Evolutionary conservation across 148 eudicot species (phyloP), one percentile per base, ranked within the genome.

Genomic region (Rhododendron simsii): DNA sequence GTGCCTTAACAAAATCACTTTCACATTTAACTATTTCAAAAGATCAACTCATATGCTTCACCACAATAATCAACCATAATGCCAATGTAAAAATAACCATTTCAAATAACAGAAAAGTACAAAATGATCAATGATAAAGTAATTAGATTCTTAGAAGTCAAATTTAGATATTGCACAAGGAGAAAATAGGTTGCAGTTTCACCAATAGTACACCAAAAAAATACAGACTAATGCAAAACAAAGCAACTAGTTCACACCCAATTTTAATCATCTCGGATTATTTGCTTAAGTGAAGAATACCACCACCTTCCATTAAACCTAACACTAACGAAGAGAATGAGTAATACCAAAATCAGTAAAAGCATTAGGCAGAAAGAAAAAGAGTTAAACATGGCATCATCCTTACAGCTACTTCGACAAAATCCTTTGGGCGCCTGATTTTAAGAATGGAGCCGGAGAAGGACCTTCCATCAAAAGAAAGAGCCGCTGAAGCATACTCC

Each of bases 341-440:
- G 20, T 59, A 53, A 67, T 77, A 73, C 48, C 16, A 82, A 80
- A 80, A 81, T 44, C 47, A 39, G 83, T 76, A n/a, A 85, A 69
- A 80, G 81, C 78, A 44, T 83, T 77, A 63, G 50, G 87, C 23
- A 82, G 44, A 74, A 78, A 82, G 71, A 81, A 53, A 67, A 81
- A 33, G 50, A 86, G 86, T 82, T 81, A 37, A 84, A 83, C 85
- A 85, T 88, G 75, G 84, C 51, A 85, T 84, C 71, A 86, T 84
- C 89, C 98, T 96, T 96, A 95, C 98, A 90, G 94, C 87, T 84
- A 88, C 90, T 85, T 92, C 94, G 90, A 87, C 85, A 81, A 84
- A 97, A 90, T 97, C 99, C 84, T 94, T 95, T 15, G 99, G 99
- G 37, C 99, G 98, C 87, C 99, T 93, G 90, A 97, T 88, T 91